phyloP scores from a whole-genome alignment of 2,329 filamentous ascomycete genomes.

The Neocatenulostroma microsporum region DNA sequence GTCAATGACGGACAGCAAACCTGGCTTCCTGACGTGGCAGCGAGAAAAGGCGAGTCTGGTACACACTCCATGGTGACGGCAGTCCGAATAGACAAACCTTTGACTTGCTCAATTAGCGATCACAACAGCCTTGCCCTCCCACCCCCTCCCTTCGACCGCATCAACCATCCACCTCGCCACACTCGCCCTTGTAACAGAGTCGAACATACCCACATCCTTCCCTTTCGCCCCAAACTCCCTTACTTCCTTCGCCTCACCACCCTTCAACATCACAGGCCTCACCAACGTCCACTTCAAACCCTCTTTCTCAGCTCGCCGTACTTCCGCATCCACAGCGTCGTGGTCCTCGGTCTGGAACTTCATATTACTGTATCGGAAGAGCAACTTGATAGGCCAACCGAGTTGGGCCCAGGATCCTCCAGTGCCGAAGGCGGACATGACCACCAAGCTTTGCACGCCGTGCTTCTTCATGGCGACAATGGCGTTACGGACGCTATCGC shows the following conservation, averaged over 20 bases:
- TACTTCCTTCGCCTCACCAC: constrained; percentile 31
- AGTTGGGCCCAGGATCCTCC: constrained; percentile 40
- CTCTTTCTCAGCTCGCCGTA: constrained; percentile 28
- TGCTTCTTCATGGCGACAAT: constrained; percentile 33
- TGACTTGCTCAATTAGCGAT: constrained; percentile 35
- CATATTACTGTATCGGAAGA: constrained; percentile 45
- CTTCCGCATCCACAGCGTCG: constrained; percentile 37
- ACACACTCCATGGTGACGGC: no score
- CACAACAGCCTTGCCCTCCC: constrained; percentile 40
- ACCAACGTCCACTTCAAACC: constrained; percentile 39
- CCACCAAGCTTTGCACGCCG: constrained; percentile 37
- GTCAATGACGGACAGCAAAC: no score
- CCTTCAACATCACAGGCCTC: constrained; percentile 38
- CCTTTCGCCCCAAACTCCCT: constrained; percentile 39
- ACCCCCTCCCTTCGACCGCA: constrained; percentile 35
- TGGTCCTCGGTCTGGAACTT: constrained; percentile 43
- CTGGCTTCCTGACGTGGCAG: no score
- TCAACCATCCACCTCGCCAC: constrained; percentile 43
- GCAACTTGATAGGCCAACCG: constrained; percentile 34
- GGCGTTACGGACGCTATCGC: constrained; percentile 34
- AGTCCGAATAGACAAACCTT: no score
- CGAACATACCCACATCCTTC: constrained; percentile 35
- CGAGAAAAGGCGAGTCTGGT: no score
- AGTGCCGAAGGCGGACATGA: constrained; percentile 46
- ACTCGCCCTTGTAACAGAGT: constrained; percentile 31